These are phyloP conservation scores for Fabrea salina DNA, from an alignment of 169 alveolate genomes.

Conservation along the genomic window DNA sequence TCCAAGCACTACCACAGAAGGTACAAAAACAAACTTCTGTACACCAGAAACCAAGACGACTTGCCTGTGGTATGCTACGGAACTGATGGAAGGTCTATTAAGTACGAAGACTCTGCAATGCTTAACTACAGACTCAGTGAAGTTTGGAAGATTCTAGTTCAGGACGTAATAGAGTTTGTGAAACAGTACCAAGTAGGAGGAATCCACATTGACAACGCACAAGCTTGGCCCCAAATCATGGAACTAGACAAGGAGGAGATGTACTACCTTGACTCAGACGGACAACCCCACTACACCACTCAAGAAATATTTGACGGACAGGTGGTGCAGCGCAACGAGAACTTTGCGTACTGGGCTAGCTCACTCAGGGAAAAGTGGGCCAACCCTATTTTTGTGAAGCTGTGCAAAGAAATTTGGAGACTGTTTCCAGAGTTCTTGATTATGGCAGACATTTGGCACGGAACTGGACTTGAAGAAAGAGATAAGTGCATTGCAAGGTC, in stretches of 20 bases:
- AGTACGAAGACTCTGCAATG: conserved; percentile 78
- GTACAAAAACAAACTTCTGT: conserved; percentile 66
- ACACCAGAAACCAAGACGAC: conserved; percentile 71
- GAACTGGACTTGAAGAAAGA: conserved; percentile 68
- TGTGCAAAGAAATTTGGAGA: conserved; percentile 79
- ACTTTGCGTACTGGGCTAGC: conserved; percentile 76
- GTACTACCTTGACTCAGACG: conserved; percentile 85
- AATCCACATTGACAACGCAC: conserved; percentile 78
- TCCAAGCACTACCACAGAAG: conserved; percentile 70
- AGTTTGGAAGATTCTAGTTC: conserved; percentile 78
- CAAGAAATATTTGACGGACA: conserved; percentile 81
- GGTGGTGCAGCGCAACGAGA: conserved; percentile 69
- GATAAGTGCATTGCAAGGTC: conserved; percentile 51
- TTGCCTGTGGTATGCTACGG: conserved; percentile 75
- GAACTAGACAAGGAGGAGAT: conserved; percentile 74
- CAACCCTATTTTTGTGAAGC: conserved; percentile 83
- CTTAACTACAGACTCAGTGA: conserved; percentile 82
- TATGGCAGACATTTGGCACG: conserved; percentile 86
- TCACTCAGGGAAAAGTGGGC: conserved; percentile 66
- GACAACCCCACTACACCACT: conserved; percentile 77
- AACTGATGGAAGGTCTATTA: conserved; percentile 81
- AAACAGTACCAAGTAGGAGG: conserved; percentile 57
- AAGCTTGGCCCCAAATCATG: conserved; percentile 84
- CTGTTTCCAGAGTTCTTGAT: conserved; percentile 77
- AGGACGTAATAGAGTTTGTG: conserved; percentile 70